Base-by-base conservation (phyloP, 2,329 filamentous ascomycete species). In the Hymenoscyphus scutula region DNA sequence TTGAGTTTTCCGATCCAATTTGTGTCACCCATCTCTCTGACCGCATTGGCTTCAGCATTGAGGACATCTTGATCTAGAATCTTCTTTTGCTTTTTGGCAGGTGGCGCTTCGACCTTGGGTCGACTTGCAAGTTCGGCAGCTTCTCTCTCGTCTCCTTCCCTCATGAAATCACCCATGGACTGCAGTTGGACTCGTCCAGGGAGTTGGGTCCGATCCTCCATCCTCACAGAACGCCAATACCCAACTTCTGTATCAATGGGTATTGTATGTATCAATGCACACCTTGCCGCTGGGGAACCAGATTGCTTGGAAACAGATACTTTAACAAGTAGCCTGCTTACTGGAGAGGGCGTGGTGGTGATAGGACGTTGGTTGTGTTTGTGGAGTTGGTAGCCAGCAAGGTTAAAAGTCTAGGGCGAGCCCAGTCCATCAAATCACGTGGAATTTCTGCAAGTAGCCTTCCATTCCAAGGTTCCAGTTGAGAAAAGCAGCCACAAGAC, bases 1-100 rank as follows among this genome's bases (percentile, higher is more conserved):
- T 65, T 57, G 8, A 74, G 61, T 59, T 54, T 70, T 37, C 70
- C 71, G 51, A 73, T 64, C 73, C 73, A 74, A 55, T 74, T 73
- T 5, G 30, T 67, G n/a, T 58, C 57, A 11, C 71, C 71, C 17
- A 73, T 63, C 17, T 69, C 67, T 10, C 64, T 32, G 5, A 69
- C 23, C 15, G 67, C 69, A 23, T 53, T 30, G 8, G 60, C 34
- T 38, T 71, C 70, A 17, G 61, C 62, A 2, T 45, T 48, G 4
- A 66, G 32, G 10, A 38, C 54, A 25, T 63, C 53, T 3, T 58
- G 4, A 56, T 69, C 66, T 8, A 66, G 30, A 4, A 23, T 23
- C 15, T 30, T 64, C 13, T 64, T 68, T 10, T 60, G 7, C 53
- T 66, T 70, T 34, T 65, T 70, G 23, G 38, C 10, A 3, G 58